Conservation (phyloP, 192 early-diverging fungal species). For the Cetraspora pellucida region DNA sequence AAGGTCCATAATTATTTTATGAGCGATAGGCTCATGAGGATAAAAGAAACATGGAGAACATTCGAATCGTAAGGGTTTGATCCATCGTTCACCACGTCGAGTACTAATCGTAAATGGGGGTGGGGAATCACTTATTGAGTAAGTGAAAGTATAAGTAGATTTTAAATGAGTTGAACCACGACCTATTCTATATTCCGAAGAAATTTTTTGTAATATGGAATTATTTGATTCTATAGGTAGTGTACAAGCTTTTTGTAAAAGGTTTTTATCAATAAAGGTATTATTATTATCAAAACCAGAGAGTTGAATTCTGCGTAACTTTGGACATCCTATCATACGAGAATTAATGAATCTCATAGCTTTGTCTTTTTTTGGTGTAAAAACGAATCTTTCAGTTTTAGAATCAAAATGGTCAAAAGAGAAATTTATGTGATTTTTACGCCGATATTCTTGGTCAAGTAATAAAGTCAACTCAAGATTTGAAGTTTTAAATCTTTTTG, state of each 20-base stretch:
- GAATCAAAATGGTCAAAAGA: not conserved
- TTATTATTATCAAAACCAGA: not conserved
- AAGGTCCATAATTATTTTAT: slow-evolving; percentile 2
- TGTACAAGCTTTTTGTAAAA: not conserved
- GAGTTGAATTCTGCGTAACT: not conserved
- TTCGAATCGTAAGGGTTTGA: slow-evolving; percentile 6
- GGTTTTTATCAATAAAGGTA: not conserved
- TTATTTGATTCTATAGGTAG: not conserved
- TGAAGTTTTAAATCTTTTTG: not conserved
- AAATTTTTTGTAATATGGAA: not conserved
- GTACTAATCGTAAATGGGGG: not conserved
- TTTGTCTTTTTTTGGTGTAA: not conserved
- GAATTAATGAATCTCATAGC: not conserved
- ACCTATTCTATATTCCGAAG: slow-evolving; percentile 19
- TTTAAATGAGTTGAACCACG: slow-evolving; percentile 12
- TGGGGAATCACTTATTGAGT: slow-evolving; percentile 5
- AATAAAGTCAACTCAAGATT: not conserved
- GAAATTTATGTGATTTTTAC: not conserved
- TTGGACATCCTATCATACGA: not conserved
- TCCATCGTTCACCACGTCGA: slow-evolving; percentile 23
- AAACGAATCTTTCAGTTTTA: not conserved
- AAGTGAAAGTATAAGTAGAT: not conserved
- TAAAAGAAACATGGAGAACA: slow-evolving; percentile 26
- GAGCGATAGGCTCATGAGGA: slow-evolving; percentile 3
- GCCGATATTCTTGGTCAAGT: slow-evolving; percentile 23